Evolutionary conservation across 768 basidiomycete species (phyloP).

Genomic region (Kondoa malvinella): DNA sequence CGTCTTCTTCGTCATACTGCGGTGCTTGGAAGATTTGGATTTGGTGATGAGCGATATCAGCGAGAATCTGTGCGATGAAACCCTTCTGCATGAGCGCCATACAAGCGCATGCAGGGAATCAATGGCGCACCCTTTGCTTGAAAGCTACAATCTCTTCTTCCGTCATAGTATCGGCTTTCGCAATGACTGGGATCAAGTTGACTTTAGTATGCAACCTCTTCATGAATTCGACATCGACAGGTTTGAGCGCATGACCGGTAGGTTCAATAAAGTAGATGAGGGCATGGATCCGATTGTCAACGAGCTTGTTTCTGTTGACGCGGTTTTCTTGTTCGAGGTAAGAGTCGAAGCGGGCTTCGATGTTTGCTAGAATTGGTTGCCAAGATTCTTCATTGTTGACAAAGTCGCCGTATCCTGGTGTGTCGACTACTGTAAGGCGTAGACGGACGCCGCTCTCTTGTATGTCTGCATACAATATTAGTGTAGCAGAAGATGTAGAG

Average conservation of each 20-base stretch:
- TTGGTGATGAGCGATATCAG: slow-evolving; percentile 84
- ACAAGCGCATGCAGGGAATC: neutral
- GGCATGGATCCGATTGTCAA: slow-evolving; percentile 94
- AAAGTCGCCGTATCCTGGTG: slow-evolving; percentile 96
- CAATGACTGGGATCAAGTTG: slow-evolving; percentile 95
- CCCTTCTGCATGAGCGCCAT: slow-evolving; percentile 3
- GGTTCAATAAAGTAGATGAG: slow-evolving; percentile 99
- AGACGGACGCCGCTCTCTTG: slow-evolving; percentile 96
- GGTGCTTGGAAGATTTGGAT: slow-evolving; percentile 98
- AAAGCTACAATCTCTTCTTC: slow-evolving; percentile 86
- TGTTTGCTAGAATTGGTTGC: slow-evolving; percentile 97
- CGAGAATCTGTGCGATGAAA: slow-evolving; percentile 34
- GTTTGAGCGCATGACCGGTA: slow-evolving; percentile 95
- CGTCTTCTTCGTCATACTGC: slow-evolving; percentile 93
- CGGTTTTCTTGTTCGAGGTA: slow-evolving; percentile 98
- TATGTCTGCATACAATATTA: slow-evolving; percentile 50
- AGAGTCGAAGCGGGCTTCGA: slow-evolving; percentile 91
- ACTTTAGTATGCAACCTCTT: slow-evolving; percentile 88
- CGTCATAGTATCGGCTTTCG: slow-evolving; percentile 93
- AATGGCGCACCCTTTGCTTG: slow-evolving; percentile 60
- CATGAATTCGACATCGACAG: slow-evolving; percentile 99
- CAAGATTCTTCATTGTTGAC: slow-evolving; percentile 99
- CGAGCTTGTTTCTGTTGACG: slow-evolving; percentile 80
- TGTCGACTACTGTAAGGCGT: slow-evolving; percentile 96
- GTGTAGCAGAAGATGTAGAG: neutral